Base-by-base conservation (phyloP, 1,284 basidiomycete species). In the Puccinia horiana region DNA sequence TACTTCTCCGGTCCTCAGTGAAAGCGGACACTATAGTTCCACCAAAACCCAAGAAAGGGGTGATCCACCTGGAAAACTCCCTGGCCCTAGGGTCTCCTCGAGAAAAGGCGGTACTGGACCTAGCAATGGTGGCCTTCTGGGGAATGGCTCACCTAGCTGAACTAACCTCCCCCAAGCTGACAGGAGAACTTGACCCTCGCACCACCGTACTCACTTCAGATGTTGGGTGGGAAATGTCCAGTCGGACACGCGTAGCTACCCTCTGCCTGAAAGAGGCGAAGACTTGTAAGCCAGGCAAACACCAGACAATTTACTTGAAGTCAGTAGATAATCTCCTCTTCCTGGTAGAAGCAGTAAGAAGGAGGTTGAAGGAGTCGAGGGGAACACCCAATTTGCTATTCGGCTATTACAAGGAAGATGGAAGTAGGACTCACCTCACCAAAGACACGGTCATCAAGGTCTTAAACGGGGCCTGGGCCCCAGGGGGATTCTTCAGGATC, bases 141-240 rank as follows among this genome's bases (percentile, higher is more conserved):
- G 70, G 70, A 11, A 73, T 73, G 70, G 42, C 52, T n/a, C 1
- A 42, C 23, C 52, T 73, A 20, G 40, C 70, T 14, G 70, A 73
- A 73, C 29, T 73, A 14, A 73, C 70, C n/a, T 73, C 47, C 40
- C 18, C 70, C 1, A 73, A 2, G n/a, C 12, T 14, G 29, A 11
- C 40, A 5, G 69, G 29, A 6, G 8, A 40, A 16, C 8, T 40
- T n/a, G 8, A 11, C 9, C 14, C 6, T 6, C 6, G 14, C 9
- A 35, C 3, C 6, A 20, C 69, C 40, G 9, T 44, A 29, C 29
- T 72, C 9, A 42, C 63, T 16, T 37, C 40, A 29, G 69, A 72
- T 29, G 14, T 54, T 5, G 12, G 23, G 5, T 54, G 11, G 5
- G 11, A 14, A 14, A 9, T 14, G 11, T 54, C 52, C 11, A n/a